Evolutionary conservation across 2,329 filamentous ascomycete genomes (phyloP), one percentile per base, ranked within the genome.

Genomic region (Colletotrichum filicis): DNA sequence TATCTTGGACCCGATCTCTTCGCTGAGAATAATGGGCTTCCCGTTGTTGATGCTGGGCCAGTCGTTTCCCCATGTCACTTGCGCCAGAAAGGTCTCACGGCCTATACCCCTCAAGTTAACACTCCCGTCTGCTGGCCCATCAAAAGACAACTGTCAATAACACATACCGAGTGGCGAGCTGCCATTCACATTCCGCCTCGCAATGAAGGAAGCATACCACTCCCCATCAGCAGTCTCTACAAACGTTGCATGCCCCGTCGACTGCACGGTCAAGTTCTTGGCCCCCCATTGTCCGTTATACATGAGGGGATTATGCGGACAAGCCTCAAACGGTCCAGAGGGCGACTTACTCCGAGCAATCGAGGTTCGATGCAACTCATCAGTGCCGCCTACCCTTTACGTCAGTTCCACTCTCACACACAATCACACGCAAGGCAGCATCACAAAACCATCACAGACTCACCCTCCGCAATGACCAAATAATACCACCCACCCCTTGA

Each of bases 381-480:
- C 79, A 1, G 85, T 87, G 8, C 86, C 86, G 0, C 85, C 85
- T 70, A 30, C 9, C n/a, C 7, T 22, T n/a, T 16, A 16, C 53
- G 32, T 65, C 62, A 66, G 35, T 35, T 8, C 8, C 7, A 14
- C 32, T 11, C 11, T 11, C 4, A 26, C n/a, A 12, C 11, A 14
- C 52, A 55, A 24, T 1, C 52, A 24, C 9, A 26, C 22, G 11
- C n/a, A 32, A 32, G 12, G 5, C 8, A 14, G n/a, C 28, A 16
- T 16, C 22, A 37, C 14, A 16, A 24, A n/a, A 37, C 32, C 11
- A 12, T 35, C 11, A 49, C 9, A 19, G 11, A 28, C 68, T 52
- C 52, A 61, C 68, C 68, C n/a, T 71, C 68, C 19, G 68, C 62
- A 28, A 61, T 55, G 5, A 71, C 35, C 22, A 71, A 19, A 16